Evolutionary conservation across 2,329 filamentous ascomycete genomes (phyloP).

Genomic region (Myriosclerotinia curreyana): DNA sequence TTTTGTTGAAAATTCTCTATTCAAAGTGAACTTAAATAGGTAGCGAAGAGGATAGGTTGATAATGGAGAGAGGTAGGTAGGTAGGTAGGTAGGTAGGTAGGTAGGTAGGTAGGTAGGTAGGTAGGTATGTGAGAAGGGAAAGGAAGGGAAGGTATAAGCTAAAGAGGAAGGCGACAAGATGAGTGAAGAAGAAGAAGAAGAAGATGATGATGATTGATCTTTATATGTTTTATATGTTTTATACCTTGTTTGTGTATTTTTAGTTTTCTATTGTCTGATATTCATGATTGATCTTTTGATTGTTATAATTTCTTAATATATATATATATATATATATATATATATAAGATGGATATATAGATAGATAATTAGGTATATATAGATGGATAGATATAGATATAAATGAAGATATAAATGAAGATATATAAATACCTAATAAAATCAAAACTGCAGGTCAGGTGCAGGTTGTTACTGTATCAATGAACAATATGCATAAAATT

Average conservation of each 20-base stretch:
- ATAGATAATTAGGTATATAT: too few species aligned
- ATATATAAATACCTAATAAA: too few species aligned
- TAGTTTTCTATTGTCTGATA: neutral
- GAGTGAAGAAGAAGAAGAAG: neutral
- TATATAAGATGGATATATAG: neutral
- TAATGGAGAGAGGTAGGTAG: neutral
- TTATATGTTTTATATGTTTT: neutral
- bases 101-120: too few species aligned
- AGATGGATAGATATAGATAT: too few species aligned
- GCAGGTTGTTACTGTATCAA: too few species aligned
- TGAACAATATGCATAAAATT: too few species aligned
- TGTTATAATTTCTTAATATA: neutral
- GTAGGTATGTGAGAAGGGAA: too few species aligned
- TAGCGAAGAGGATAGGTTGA: neutral
- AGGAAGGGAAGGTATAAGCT: neutral
- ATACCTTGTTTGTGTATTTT: slow-evolving; percentile 10
- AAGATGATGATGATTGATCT: too few species aligned
- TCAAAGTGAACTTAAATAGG: neutral
- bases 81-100: too few species aligned
- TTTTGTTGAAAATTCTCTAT: neutral
- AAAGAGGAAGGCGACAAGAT: slow-evolving; percentile 9
- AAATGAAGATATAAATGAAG: too few species aligned
- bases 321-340: too few species aligned
- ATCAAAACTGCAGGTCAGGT: too few species aligned
- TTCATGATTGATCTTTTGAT: neutral